Evolutionary conservation across 1,284 basidiomycete species (phyloP), one percentile per base, ranked within the genome.

Genomic region (Malassezia yamatoensis): DNA sequence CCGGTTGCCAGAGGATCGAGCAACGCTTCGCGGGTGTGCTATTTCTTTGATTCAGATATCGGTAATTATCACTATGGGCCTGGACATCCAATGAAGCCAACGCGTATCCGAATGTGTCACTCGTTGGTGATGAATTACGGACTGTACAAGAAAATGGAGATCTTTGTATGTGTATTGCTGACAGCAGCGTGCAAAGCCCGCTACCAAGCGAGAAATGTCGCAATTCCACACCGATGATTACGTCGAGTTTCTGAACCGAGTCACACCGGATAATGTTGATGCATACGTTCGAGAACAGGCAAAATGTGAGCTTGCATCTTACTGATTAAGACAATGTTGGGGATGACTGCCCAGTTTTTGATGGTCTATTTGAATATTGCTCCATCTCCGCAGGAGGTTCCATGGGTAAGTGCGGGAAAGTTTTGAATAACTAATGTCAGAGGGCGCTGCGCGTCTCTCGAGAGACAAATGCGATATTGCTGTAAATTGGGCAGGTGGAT

Each of bases 121-220:
- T 93, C 90, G 9, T 81, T 99, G 38, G 93, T 98, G 53, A 98
- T 98, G 94, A 98, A 98, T 79, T 98, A 96, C 74, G 91, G 91
- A 18, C 61, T 76, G n/a, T 76, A 77, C 67, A 77, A 76, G 52
- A 70, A 75, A 53, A 76, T 77, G 76, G 76, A 77, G 63, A 77
- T 77, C 61, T 77, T 77, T 49, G 74, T 75, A 37, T 53, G 70
- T 61, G 21, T 13, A 11, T 13, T 20, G 24, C n/a, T 36, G 41
- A 53, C 46, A 12, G 10, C 50, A 61, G 54, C 83, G 94, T 53
- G 94, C 94, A 3, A 99, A 99, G 81, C 94, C 94, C 7, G 94
- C 94, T 5, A 98, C 94, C 6, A 94, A 94, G 77, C 85, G 91
- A 59, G 94, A 98, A 73, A 90, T 91, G 88, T 88, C 88, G 5